Evolutionary conservation across 768 basidiomycete genomes (phyloP).

Genomic region (Psilocybe sp.): DNA sequence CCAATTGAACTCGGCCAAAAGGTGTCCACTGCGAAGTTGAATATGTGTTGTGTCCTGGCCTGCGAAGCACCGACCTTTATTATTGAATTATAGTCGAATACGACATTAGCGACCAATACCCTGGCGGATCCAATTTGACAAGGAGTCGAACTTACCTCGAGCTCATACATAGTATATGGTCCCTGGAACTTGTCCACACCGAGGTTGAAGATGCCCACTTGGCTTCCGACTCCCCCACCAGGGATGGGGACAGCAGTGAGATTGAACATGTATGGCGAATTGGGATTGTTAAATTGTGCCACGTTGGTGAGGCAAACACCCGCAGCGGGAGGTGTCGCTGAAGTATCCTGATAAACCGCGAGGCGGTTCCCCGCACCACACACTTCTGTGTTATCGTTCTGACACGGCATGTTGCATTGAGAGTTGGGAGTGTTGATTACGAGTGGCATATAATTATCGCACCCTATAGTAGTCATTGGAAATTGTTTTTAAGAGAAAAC

Average conservation of each 20-base stretch:
- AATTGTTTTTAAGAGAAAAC: background rate
- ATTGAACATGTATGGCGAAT: background rate
- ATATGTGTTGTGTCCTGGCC: too few relatives aligned
- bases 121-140: too few relatives aligned
- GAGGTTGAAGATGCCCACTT: too few relatives aligned
- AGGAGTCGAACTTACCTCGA: too few relatives aligned
- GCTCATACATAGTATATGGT: too few relatives aligned
- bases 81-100: too few relatives aligned
- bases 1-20: too few relatives aligned
- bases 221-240: background rate
- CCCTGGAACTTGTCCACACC: too few relatives aligned
- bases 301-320: slow-evolving; percentile 8
- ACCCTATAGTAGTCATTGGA: slow-evolving; percentile 6
- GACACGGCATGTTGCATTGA: slow-evolving; percentile 12
- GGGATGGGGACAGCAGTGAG: background rate
- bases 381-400: slow-evolving; percentile 10
- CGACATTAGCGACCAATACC: too few relatives aligned
- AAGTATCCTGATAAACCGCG: slow-evolving; percentile 13
- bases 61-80: too few relatives aligned
- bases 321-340: slow-evolving; percentile 4
- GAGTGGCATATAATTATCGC: slow-evolving; percentile 13
- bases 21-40: too few relatives aligned
- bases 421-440: slow-evolving; percentile 6
- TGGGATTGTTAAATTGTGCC: background rate
- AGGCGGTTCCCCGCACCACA: slow-evolving; percentile 17